Evolutionary conservation across 106 monocot species (phyloP).

Genomic region (Iris macrosiphon): DNA sequence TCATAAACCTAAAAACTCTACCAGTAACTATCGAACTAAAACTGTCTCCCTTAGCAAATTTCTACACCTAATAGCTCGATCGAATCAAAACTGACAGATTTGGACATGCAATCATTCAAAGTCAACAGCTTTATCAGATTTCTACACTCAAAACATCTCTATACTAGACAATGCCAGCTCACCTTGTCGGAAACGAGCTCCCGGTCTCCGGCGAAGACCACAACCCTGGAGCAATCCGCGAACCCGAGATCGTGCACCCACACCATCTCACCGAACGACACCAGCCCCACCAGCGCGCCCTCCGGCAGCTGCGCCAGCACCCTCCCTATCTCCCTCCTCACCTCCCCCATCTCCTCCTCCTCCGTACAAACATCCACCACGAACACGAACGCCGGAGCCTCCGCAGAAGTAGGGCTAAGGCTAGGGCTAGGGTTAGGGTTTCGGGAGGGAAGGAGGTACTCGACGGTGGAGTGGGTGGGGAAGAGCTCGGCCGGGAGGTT

Average conservation of each 20-base stretch:
- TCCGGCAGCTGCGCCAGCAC: conserved; percentile 72
- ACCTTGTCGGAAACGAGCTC: conserved; percentile 70
- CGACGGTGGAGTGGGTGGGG: conserved; percentile 88
- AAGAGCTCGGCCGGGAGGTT: conserved; percentile 98
- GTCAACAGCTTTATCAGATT: not conserved
- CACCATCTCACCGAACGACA: conserved; percentile 77
- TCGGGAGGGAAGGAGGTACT: conserved; percentile 47
- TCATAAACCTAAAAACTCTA: no score
- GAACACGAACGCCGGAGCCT: conserved; percentile 49
- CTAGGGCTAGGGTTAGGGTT: conserved; percentile 14
- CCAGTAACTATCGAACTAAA: no score
- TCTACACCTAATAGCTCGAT: no score
- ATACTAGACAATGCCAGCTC: not conserved
- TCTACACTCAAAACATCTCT: not conserved
- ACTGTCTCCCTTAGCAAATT: no score
- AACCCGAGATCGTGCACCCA: conserved; percentile 75
- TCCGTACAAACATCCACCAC: conserved; percentile 53
- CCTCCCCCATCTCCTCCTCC: conserved; percentile 46
- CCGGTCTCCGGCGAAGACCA: conserved; percentile 65
- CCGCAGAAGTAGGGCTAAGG: not conserved
- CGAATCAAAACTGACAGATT: no score
- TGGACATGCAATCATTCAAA: no score
- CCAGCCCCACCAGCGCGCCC: conserved; percentile 56
- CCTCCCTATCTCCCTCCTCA: conserved; percentile 72
- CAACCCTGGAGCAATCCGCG: conserved; percentile 47